Evolutionary conservation across 2,329 filamentous ascomycete species (phyloP).

Genomic region (Trichoderma breve): DNA sequence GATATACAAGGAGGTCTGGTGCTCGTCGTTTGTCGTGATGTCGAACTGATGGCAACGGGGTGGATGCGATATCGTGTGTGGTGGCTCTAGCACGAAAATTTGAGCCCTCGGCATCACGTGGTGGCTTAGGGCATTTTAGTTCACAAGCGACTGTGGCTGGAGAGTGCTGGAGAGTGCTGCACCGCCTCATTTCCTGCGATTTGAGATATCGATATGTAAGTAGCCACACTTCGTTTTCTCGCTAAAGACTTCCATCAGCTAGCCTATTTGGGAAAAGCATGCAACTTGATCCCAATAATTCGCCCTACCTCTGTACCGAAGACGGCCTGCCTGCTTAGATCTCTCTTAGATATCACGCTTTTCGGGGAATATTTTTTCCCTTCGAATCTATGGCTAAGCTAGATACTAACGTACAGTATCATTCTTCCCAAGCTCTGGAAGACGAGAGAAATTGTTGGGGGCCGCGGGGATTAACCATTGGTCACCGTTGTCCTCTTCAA

Average conservation of each 20-base stretch:
- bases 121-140: conserved; percentile 31
- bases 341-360: neutral
- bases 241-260: conserved; percentile 3
- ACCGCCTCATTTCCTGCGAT: conserved; percentile 9
- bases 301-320: neutral
- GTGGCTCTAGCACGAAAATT: conserved; percentile 33
- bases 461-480: neutral
- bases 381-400: neutral
- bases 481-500: neutral
- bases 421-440: neutral
- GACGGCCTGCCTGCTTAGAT: neutral
- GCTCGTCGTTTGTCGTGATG: conserved; percentile 46
- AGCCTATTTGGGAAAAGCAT: conserved; percentile 3
- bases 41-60: conserved; percentile 31
- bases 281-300: neutral
- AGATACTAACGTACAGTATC: neutral
- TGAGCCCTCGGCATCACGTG: conserved; percentile 41
- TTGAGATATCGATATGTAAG: neutral
- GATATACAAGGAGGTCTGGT: conserved; percentile 42
- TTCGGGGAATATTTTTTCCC: neutral
- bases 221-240: neutral
- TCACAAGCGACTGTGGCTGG: conserved; percentile 8
- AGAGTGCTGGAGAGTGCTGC: neutral
- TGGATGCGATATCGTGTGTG: conserved; percentile 40
- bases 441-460: neutral